A percentile compares a stretch with the other conserved stretches of the same genome.
Evolutionary conservation across 345 rosid genomes (phyloP).

Genomic region (Crucihimalaya himalaica): DNA sequence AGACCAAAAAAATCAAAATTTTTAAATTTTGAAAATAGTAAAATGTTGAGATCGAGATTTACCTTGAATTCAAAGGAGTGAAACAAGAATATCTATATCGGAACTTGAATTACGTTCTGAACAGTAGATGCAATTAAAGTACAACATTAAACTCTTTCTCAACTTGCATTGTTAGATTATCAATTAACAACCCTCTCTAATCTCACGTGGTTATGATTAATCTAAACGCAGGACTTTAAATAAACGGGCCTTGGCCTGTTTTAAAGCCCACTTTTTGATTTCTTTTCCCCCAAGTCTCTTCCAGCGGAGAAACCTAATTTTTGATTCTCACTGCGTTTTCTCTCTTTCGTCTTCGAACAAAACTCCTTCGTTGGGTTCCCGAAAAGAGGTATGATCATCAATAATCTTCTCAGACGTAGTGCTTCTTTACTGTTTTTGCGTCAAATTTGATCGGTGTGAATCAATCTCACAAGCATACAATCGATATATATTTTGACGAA

Average conservation of each 20-base stretch:
- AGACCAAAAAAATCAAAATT: neutral
- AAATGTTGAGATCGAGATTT: conserved; percentile 19
- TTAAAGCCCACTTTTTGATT: neutral
- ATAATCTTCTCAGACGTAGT: neutral
- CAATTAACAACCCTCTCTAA: neutral
- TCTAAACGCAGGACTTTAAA: neutral
- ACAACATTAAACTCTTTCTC: conserved; percentile 3
- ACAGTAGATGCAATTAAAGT: neutral
- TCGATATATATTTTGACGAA: neutral
- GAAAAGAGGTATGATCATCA: neutral
- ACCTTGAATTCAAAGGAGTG: neutral
- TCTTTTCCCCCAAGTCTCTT: neutral
- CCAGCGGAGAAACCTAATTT: neutral
- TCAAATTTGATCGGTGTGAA: neutral
- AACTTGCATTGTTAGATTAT: neutral
- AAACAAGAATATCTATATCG: conserved; percentile 34
- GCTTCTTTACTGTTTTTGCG: no score
- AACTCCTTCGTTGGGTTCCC: neutral
- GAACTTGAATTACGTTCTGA: conserved; percentile 20
- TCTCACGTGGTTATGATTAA: neutral
- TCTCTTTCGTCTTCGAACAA: neutral
- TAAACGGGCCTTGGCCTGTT: neutral
- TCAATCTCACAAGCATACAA: neutral
- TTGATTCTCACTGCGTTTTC: neutral
- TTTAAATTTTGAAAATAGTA: neutral